Conservation (phyloP, 192 early-diverging fungal genomes). For the Coemansia umbellata region DNA sequence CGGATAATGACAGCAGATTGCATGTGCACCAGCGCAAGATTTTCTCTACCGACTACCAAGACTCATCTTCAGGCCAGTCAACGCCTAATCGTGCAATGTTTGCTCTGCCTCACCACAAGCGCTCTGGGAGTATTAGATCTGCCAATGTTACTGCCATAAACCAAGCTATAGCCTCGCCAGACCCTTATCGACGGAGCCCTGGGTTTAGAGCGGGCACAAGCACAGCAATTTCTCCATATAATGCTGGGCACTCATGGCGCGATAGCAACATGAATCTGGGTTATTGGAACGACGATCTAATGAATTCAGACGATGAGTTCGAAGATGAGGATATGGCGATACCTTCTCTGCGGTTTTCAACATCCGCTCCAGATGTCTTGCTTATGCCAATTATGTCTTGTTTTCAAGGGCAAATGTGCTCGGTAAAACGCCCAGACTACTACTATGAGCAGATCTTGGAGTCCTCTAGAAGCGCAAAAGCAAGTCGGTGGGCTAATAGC, state of each 20-base stretch:
- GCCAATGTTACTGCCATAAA: not conserved
- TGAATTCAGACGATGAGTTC: too few species aligned
- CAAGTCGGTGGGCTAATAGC: slow-evolving; percentile 20
- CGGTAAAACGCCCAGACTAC: slow-evolving; percentile 20
- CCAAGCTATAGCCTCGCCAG: too few species aligned
- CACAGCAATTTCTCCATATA: not conserved
- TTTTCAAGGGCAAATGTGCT: slow-evolving; percentile 8
- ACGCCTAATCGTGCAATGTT: slow-evolving; percentile 23
- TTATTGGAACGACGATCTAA: not conserved
- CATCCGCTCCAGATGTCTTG: slow-evolving; percentile 28
- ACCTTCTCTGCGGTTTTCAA: not conserved
- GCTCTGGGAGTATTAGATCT: slow-evolving; percentile 6
- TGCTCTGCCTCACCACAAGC: slow-evolving; percentile 7
- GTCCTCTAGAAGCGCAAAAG: slow-evolving; percentile 24
- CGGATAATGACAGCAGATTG: not conserved
- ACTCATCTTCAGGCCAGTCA: slow-evolving; percentile 33
- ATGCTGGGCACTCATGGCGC: not conserved
- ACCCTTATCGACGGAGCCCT: not conserved
- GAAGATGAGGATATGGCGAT: not conserved
- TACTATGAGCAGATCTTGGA: slow-evolving; percentile 32
- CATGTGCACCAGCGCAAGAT: slow-evolving; percentile 5
- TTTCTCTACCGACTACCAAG: slow-evolving; percentile 11
- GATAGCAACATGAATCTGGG: not conserved
- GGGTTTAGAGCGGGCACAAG: not conserved
- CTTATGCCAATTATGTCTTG: slow-evolving; percentile 12